These are phyloP conservation scores for Cyberlindnera nakhonratchasimensis DNA, from an alignment of 805 yeast species.

Conservation along the genomic window DNA sequence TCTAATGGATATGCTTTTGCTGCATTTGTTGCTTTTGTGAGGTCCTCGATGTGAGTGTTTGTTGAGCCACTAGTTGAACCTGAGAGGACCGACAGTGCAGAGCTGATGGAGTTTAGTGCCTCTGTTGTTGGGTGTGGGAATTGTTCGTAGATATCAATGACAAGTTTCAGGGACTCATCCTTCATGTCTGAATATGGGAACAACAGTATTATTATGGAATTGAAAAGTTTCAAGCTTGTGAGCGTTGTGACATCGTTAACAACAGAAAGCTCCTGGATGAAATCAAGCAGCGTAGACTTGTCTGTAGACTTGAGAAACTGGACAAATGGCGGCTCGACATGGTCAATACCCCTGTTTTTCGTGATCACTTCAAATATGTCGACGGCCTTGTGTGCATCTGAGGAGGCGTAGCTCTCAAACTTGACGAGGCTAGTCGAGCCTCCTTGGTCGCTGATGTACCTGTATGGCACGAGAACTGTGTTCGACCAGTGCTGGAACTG, in stretches of 20 bases:
- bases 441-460: constrained; percentile 18
- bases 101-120: constrained; percentile 7
- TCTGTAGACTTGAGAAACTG: constrained; percentile 5
- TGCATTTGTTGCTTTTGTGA: constrained; percentile 7
- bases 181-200: constrained; percentile 4
- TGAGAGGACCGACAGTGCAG: constrained; percentile 2
- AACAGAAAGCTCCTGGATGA: constrained; percentile 1
- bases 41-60: not conserved
- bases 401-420: constrained; percentile 2
- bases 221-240: constrained; percentile 4
- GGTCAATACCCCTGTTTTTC: not conserved
- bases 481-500: constrained; percentile 26
- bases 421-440: not conserved
- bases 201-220: constrained; percentile 5
- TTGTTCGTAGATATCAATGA: constrained; percentile 3
- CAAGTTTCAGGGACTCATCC: not conserved
- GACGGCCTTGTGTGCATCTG: constrained; percentile 4
- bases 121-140: constrained; percentile 5
- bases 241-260: not conserved
- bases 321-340: constrained; percentile 7
- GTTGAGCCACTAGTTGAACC: too few species aligned
- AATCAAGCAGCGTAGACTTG: not conserved
- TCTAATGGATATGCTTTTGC: constrained; percentile 14
- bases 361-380: constrained; percentile 1
- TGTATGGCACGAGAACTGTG: constrained; percentile 30